These are phyloP conservation scores for Tremella fuciformis DNA, from an alignment of 768 basidiomycete species.

Conservation along the genomic window DNA sequence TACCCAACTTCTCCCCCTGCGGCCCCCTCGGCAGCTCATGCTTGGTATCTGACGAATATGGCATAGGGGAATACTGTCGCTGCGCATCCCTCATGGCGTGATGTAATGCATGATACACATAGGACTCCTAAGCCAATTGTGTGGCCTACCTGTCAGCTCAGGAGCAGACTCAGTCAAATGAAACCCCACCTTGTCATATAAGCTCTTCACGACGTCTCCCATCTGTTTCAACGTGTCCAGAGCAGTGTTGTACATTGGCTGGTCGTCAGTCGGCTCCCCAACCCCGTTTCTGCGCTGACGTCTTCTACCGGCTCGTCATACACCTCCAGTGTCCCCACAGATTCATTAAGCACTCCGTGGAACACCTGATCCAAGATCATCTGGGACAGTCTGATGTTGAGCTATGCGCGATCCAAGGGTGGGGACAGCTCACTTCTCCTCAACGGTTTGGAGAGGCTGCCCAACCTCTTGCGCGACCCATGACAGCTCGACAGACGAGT, in stretches of 20 bases:
- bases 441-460: conserved; percentile 81
- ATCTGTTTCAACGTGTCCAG: conserved; percentile 87
- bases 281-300: no score
- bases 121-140: not conserved
- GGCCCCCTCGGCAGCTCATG: not conserved
- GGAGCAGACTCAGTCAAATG: not conserved
- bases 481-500: conserved; percentile 83
- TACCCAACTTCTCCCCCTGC: no score
- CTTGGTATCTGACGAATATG: not conserved
- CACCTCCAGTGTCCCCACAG: conserved; percentile 83
- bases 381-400: conserved; percentile 70
- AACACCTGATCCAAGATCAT: conserved; percentile 97
- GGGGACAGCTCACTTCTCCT: conserved; percentile 70
- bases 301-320: conserved; percentile 82
- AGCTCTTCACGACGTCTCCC: conserved; percentile 85
- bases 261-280: not conserved
- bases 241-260: conserved; percentile 85
- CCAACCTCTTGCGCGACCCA: conserved; percentile 83
- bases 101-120: conserved; percentile 11
- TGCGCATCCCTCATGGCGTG: not conserved
- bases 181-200: conserved; percentile 72
- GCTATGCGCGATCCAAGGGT: conserved; percentile 5
- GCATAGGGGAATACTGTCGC: not conserved
- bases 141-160: not conserved
- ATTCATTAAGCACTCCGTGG: conserved; percentile 94